Conservation (phyloP, 108 stramenopile species). For the Discostella stelligeroides region DNA sequence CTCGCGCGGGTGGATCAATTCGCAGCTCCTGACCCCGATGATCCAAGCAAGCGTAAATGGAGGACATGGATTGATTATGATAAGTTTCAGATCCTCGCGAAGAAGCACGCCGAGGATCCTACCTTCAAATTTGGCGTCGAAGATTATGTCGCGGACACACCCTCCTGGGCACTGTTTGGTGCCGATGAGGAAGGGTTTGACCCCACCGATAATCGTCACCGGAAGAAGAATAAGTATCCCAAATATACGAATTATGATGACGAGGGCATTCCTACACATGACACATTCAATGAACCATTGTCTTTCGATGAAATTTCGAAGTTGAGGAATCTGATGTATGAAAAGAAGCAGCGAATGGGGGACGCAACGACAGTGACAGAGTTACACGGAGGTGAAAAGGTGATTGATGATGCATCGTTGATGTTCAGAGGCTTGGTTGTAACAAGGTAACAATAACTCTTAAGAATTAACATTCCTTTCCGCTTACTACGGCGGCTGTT, state of each 20-base stretch:
- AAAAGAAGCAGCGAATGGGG: slow-evolving; percentile 70
- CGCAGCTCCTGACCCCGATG: slow-evolving; percentile 57
- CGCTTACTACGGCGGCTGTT: too few species aligned
- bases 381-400: slow-evolving; percentile 71
- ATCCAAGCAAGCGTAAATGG: slow-evolving; percentile 80
- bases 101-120: slow-evolving; percentile 54
- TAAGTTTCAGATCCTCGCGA: slow-evolving; percentile 83
- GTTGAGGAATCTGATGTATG: slow-evolving; percentile 64
- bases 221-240: slow-evolving; percentile 81
- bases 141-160: slow-evolving; percentile 91
- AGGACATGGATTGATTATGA: slow-evolving; percentile 97
- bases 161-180: slow-evolving; percentile 91
- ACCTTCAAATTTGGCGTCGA: slow-evolving; percentile 72
- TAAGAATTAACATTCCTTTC: too few species aligned
- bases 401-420: slow-evolving; percentile 79
- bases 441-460: slow-evolving; percentile 48
- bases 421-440: slow-evolving; percentile 84
- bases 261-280: slow-evolving; percentile 84
- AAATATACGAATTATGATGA: slow-evolving; percentile 79
- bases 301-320: slow-evolving; percentile 49
- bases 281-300: slow-evolving; percentile 63
- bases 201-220: slow-evolving; percentile 86
- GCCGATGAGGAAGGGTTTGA: slow-evolving; percentile 94
- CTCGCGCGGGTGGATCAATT: slow-evolving; percentile 91
- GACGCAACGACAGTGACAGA: slow-evolving; percentile 72